phyloP scores from a whole-genome alignment of 306 rosid genomes.

The Quercus glauca region DNA sequence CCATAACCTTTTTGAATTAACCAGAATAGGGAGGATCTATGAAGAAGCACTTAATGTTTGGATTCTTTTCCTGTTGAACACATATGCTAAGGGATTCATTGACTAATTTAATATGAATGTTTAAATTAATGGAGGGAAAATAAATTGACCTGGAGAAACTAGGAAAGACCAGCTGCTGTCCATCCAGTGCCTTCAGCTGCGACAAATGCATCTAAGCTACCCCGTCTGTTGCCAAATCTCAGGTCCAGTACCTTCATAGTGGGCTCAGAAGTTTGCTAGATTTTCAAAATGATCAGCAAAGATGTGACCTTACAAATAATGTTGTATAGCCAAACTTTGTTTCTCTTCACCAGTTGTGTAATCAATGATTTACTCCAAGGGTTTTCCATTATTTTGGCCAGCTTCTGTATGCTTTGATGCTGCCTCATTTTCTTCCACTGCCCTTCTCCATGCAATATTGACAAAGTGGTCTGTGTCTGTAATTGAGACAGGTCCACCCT shows the following conservation, averaged over 20 bases:
- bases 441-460: conserved; percentile 77
- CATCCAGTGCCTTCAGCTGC: conserved; percentile 94
- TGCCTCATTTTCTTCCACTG: conserved; percentile 67
- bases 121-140: no score
- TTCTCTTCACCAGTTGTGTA: conserved; percentile 29
- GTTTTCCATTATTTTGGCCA: conserved; percentile 28
- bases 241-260: conserved; percentile 85
- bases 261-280: conserved; percentile 82
- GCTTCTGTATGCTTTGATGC: conserved; percentile 33
- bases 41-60: no score
- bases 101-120: no score
- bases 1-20: no score
- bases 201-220: conserved; percentile 69
- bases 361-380: conserved; percentile 34
- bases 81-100: no score
- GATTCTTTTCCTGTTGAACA: no score
- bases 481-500: conserved; percentile 91
- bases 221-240: conserved; percentile 84
- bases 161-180: conserved; percentile 79
- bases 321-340: conserved; percentile 27
- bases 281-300: conserved; percentile 96
- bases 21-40: no score
- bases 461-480: conserved; percentile 85
- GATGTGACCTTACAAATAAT: conserved; percentile 62
- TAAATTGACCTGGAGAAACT: no score